Base-by-base conservation (phyloP, 257 asterid species). In the Thymus quinquecostatus region DNA sequence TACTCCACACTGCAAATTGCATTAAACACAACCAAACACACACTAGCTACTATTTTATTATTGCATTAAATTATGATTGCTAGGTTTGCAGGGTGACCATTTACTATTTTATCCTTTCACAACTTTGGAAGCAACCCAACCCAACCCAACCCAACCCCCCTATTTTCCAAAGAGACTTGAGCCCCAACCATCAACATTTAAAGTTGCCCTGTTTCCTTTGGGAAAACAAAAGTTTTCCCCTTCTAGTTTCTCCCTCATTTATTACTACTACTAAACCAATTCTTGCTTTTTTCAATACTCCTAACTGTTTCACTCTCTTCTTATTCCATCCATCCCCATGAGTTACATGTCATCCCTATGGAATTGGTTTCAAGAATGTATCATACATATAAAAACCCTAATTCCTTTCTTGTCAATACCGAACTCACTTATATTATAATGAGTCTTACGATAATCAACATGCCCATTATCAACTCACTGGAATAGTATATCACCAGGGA, bases 231-330 rank as follows among this genome's bases (percentile, higher is more conserved):
- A 63, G 2, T 55, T 10, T 55, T 44, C 67, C 43, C 33, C 45
- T 55, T 56, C 13, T 33, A 59, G 66, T 48, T 49, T 49, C 47
- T 13, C 63, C 32, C 41, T 65, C 68, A 74, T 74, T 74, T 66
- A 66, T 57, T 65, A 45, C 72, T 66, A 66, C 47, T 65, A 45
- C 72, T 12, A 56, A 56, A 45, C 59, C 43, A 53, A 28, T 32
- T 3, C 21, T 21, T 21, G 21, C 21, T 21, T 30, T 13, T 44
- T 50, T 9, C 30, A 40, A 54, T 7, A 30, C 12, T 21, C 21
- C 21, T 30, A 43, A 38, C 43, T 13, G 34, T 72, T 72, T 45
- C 47, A 41, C 49, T 7, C 2, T 50, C 70, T 71, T 60, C 44
- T 59, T 59, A 70, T 54, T 58, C 45, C 50, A 57, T 56, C 49